Percentiles rank a stretch among this genome's conserved stretches.
Evolutionary conservation across 176 grass and related monocot species (phyloP).

Genomic region (Paspalum notatum): DNA sequence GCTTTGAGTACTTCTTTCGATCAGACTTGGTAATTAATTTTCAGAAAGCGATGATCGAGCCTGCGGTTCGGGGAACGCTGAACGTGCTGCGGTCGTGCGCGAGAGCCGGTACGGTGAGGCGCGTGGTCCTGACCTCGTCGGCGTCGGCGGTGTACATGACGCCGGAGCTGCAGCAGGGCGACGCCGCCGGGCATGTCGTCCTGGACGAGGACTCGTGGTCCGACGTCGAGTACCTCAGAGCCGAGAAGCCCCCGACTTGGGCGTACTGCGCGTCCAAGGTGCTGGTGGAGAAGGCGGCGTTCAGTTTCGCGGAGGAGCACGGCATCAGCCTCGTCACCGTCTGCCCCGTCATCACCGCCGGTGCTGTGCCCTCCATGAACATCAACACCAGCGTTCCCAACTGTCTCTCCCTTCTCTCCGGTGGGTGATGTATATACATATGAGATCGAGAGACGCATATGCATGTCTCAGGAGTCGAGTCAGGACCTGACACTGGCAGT

Average conservation of each 20-base stretch:
- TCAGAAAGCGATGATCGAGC: constrained; percentile 63
- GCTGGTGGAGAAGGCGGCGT: constrained; percentile 40
- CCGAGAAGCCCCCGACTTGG: constrained; percentile 40
- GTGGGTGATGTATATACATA: too few species aligned
- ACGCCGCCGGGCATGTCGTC: constrained; percentile 18
- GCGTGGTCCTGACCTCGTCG: constrained; percentile 70
- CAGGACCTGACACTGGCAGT: too few species aligned
- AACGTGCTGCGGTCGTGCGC: constrained; percentile 74
- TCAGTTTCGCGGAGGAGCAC: constrained; percentile 43
- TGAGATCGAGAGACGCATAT: too few species aligned
- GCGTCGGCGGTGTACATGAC: constrained; percentile 33
- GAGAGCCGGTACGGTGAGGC: constrained; percentile 54
- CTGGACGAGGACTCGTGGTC: constrained; percentile 49
- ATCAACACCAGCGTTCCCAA: constrained; percentile 21
- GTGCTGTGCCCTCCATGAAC: constrained; percentile 16
- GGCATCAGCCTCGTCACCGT: constrained; percentile 49
- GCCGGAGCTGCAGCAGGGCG: constrained; percentile 21
- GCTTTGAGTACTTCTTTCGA: too few species aligned
- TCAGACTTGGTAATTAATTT: too few species aligned
- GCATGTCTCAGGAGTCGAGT: too few species aligned
- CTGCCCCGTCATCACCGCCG: constrained; percentile 37
- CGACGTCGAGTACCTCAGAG: constrained; percentile 53
- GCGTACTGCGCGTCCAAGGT: constrained; percentile 56
- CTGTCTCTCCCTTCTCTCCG: constrained; percentile 42
- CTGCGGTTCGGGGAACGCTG: constrained; percentile 40